Conservation (phyloP, 2,329 filamentous ascomycete species). For the Purpureocillium takamizusanense region DNA sequence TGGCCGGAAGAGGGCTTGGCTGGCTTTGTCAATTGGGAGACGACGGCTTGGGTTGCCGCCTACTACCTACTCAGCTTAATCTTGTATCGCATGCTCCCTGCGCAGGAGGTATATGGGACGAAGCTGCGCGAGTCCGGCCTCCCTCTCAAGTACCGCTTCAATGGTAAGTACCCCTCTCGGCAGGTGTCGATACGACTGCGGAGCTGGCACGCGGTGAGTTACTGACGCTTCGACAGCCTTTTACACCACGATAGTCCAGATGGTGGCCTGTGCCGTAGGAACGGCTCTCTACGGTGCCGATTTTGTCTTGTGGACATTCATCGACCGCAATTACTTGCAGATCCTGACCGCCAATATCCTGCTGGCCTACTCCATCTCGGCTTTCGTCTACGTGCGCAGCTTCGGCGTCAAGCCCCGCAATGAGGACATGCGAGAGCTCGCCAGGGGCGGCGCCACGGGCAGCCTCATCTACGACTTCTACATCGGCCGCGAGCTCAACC, state of each 20-base stretch:
- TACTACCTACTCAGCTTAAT: constrained; percentile 70
- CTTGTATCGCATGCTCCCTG: constrained; percentile 66
- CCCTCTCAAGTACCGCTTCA: constrained; percentile 70
- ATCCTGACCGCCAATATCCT: constrained; percentile 74
- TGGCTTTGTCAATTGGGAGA: constrained; percentile 58
- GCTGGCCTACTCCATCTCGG: constrained; percentile 60
- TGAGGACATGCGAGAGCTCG: constrained; percentile 62
- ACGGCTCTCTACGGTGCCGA: constrained; percentile 67
- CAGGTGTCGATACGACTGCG: neutral
- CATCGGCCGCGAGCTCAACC: constrained; percentile 92
- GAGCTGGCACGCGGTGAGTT: too few species aligned
- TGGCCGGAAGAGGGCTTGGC: constrained; percentile 62
- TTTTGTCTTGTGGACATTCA: constrained; percentile 81
- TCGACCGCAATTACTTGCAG: constrained; percentile 79
- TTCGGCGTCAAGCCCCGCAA: constrained; percentile 70
- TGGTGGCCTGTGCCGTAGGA: constrained; percentile 58
- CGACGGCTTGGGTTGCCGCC: constrained; percentile 55
- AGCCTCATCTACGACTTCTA: constrained; percentile 90
- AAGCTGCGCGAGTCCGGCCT: constrained; percentile 55
- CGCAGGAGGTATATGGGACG: constrained; percentile 57
- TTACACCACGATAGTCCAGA: constrained; percentile 58
- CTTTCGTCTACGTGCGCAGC: constrained; percentile 68
- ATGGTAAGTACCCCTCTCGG: constrained; percentile 35
- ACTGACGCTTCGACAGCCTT: constrained; percentile 47
- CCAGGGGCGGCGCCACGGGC: constrained; percentile 67